A percentile compares a stretch with the other conserved stretches of the same genome.
Evolutionary conservation across 2,329 filamentous ascomycete species (phyloP).

Genomic region (Talaromyces verruculosus): DNA sequence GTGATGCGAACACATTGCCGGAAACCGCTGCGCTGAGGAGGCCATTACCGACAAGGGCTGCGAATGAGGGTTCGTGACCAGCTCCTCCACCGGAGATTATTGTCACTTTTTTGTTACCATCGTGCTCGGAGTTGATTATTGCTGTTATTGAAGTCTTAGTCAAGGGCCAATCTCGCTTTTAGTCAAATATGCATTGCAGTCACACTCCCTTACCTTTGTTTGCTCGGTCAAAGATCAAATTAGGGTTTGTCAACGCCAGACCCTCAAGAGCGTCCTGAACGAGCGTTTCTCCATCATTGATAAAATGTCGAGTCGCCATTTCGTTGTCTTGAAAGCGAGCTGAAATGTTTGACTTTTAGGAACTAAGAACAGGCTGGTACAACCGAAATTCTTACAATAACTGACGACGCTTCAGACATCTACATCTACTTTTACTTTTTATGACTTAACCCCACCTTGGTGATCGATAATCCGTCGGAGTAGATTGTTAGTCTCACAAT

Average conservation of each 20-base stretch:
- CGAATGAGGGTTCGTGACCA: not conserved
- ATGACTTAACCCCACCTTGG: not conserved
- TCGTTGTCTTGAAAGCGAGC: not conserved
- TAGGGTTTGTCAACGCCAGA: not conserved
- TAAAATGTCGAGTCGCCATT: not conserved
- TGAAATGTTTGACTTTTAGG: no score
- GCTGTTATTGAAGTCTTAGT: not conserved
- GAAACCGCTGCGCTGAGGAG: not conserved
- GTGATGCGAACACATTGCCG: not conserved
- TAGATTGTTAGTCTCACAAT: not conserved
- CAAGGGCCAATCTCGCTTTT: not conserved
- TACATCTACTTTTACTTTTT: not conserved
- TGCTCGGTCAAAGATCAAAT: not conserved
- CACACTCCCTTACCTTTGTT: not conserved
- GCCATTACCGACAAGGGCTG: not conserved
- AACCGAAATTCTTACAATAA: not conserved
- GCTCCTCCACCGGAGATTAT: not conserved
- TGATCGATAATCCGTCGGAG: not conserved
- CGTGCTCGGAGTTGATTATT: not conserved
- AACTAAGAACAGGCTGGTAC: not conserved
- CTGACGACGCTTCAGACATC: not conserved
- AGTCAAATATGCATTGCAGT: not conserved
- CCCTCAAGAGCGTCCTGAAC: not conserved
- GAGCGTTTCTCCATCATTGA: not conserved
- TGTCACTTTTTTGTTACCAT: not conserved